Evolutionary conservation across 1,284 basidiomycete genomes (phyloP), one percentile per base, ranked within the genome.

Genomic region (Earliella scabrosa): DNA sequence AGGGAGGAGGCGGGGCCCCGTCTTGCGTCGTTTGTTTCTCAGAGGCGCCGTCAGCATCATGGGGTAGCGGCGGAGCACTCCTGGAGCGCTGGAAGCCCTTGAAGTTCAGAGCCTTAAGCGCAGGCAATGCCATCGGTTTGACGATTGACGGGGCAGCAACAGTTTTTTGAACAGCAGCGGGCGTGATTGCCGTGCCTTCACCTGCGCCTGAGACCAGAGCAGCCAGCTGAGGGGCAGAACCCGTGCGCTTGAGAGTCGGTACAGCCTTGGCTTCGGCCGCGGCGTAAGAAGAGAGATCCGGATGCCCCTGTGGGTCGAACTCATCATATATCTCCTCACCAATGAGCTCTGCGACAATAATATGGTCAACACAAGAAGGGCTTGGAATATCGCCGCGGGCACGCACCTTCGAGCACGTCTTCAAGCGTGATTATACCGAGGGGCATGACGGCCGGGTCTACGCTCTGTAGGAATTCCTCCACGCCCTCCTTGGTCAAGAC

Each of bases 351-450:
- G 65, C 54, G 24, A 24, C 3, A n/a, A n/a, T n/a, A n/a, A n/a
- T n/a, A n/a, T n/a, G n/a, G n/a, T n/a, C n/a, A n/a, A n/a, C n/a
- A n/a, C n/a, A n/a, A n/a, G n/a, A n/a, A n/a, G n/a, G n/a, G n/a
- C n/a, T n/a, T n/a, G n/a, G n/a, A n/a, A n/a, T n/a, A n/a, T n/a
- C n/a, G n/a, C n/a, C n/a, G n/a, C n/a, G n/a, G n/a, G 26, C 14
- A 63, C 65, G 38, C 55, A 88, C 91, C 88, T 82, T 97, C 94
- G 9, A 97, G 78, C 16, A 97, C 92, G 63, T 97, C 94, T 71
- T 97, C 95, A 2, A 97, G 80, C 1, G 95, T 97, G 63, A 97
- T 96, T 69, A 97, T 94, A 56, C 95, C 95, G 23, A 97, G 77
- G 1, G 93, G 93, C 78, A 85, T 87, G 29, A 90, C 79, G 27